phyloP scores from a whole-genome alignment of 2,329 filamentous ascomycete genomes.

The Capronia epimyces region DNA sequence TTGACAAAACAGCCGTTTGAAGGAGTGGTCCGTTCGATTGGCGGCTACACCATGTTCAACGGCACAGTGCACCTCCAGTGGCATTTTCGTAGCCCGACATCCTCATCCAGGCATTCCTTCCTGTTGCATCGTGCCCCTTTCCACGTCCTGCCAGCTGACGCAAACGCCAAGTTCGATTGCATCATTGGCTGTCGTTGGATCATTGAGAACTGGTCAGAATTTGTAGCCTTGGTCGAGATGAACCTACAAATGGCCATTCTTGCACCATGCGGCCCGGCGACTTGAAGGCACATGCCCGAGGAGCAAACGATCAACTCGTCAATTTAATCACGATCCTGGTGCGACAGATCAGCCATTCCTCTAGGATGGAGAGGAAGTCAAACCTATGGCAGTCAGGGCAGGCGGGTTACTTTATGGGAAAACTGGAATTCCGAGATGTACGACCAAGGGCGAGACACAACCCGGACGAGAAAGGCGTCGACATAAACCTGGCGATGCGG shows the following conservation, averaged over 20 bases:
- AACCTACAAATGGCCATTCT: background rate
- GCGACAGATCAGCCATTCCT: background rate
- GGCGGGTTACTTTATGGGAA: slow-evolving; percentile 9
- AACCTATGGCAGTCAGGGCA: slow-evolving; percentile 2
- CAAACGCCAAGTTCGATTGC: slow-evolving; percentile 20
- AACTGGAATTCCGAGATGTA: slow-evolving; percentile 12
- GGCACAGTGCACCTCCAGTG: slow-evolving; percentile 14
- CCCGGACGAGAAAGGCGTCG: background rate
- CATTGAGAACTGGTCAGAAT: slow-evolving; percentile 17
- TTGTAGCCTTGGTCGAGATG: slow-evolving; percentile 14
- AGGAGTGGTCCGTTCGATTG: slow-evolving; percentile 15
- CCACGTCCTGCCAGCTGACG: slow-evolving; percentile 11
- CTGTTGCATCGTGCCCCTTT: slow-evolving; percentile 13
- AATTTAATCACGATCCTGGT: background rate
- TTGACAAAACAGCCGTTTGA: slow-evolving; percentile 10
- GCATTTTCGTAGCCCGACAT: slow-evolving; percentile 12
- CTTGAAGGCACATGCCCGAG: background rate
- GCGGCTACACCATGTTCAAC: slow-evolving; percentile 13
- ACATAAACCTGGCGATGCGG: slow-evolving; percentile 4
- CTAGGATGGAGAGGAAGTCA: background rate
- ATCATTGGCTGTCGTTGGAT: slow-evolving; percentile 25
- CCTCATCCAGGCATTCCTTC: background rate
- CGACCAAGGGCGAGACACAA: slow-evolving; percentile 15
- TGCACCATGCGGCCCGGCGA: background rate
- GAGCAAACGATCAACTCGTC: background rate